These are phyloP conservation scores for Hibiscus syriacus DNA, from an alignment of 345 rosid species.

Conservation along the genomic window DNA sequence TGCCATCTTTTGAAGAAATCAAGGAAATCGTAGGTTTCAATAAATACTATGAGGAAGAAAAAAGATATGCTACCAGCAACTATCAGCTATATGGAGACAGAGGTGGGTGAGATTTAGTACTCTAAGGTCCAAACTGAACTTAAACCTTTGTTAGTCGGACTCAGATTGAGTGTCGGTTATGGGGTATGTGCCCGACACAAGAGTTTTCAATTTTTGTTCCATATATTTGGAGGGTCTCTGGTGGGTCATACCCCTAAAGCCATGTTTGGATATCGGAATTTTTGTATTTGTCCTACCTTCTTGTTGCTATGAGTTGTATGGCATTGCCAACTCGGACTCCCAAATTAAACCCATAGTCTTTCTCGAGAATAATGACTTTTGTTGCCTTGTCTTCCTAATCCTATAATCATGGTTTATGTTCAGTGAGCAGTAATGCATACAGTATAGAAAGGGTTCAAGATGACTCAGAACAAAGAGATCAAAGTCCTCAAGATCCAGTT, in stretches of 20 bases:
- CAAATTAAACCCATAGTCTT: not conserved
- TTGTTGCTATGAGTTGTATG: not conserved
- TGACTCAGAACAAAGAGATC: conserved; percentile 36
- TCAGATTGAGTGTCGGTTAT: not conserved
- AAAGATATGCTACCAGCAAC: conserved; percentile 40
- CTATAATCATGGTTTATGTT: conserved; percentile 18
- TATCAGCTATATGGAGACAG: conserved; percentile 29
- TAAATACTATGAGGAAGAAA: conserved; percentile 68
- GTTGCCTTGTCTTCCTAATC: not conserved
- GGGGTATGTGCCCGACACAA: not conserved
- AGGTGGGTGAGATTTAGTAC: conserved; percentile 37
- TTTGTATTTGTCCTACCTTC: not conserved
- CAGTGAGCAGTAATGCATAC: no score
- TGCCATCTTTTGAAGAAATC: conserved; percentile 74
- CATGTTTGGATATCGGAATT: not conserved
- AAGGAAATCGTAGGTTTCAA: conserved; percentile 71
- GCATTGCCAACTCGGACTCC: not conserved
- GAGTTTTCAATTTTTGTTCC: not conserved
- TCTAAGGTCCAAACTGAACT: not conserved
- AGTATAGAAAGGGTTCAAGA: conserved; percentile 47
- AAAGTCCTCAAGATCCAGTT: conserved; percentile 45
- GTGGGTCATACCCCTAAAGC: not conserved
- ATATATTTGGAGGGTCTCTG: not conserved
- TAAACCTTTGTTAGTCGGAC: not conserved
- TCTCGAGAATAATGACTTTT: not conserved